Base-by-base conservation (phyloP, 1,139 yeast genomes). In the Candida glucosophila region DNA sequence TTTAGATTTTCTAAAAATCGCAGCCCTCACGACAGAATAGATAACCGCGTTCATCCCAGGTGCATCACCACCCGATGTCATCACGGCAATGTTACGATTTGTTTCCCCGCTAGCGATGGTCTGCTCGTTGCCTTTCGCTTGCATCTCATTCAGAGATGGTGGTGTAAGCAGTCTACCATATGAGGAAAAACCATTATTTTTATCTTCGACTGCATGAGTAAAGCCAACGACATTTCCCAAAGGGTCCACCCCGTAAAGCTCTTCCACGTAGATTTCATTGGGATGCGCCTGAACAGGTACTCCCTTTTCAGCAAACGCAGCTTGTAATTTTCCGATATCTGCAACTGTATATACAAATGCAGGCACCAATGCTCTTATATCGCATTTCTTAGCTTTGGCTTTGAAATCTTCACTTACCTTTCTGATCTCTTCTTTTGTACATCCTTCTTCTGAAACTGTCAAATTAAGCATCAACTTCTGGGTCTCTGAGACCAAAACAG, bases 61-160 rank as follows among this genome's bases (percentile, higher is more conserved):
- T 24, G 90, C 79, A 49, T 80, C 92, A 44, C 92, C 92, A 36
- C 92, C 92, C 1, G 88, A 77, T 3, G 92, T 80, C 90, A 80
- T 80, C 13, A 80, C 83, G 1, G 82, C 92, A 31, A 80, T 77
- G 47, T 77, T 78, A 54, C 64, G 62, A 27, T 36, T 36, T n/a
- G n/a, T n/a, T n/a, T n/a, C n/a, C n/a, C n/a, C n/a, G 6, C 29
- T 34, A 6, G 10, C 21, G 8, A 6, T n/a, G 7, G 21, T 19
- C n/a, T 16, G 18, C 13, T 3, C 23, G 7, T 7, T 11, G 7
- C 7, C 25, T 6, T 31, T 24, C 12, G 31, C 22, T 16, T 17
- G 14, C 12, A 27, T 27, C 0, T 14, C 20, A 24, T 33, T 33
- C 15, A 24, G 40, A 14, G 52, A 51, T 5, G 62, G 72, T 14